Percentiles rank a stretch among this genome's conserved stretches.
These are phyloP conservation scores for Nicotiana benthamiana DNA, from an alignment of 257 asterid species.

Conservation along the genomic window DNA sequence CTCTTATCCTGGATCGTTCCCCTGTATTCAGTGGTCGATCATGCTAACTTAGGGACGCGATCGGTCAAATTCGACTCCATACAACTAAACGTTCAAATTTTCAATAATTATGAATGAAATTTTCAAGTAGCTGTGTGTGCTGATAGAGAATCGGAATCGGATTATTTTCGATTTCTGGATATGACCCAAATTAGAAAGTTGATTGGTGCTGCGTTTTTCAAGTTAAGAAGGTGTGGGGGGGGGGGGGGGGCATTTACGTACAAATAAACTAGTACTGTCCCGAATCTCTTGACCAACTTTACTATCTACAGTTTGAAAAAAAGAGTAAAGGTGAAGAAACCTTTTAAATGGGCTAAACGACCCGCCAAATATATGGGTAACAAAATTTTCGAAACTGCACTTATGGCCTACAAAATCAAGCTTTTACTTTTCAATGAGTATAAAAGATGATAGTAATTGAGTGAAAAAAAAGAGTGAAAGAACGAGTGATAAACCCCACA, in stretches of 20 bases:
- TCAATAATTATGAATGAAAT: no score
- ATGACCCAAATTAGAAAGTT: background rate
- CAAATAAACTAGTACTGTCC: background rate
- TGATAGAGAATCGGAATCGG: no score
- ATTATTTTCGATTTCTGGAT: no score
- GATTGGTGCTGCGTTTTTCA: background rate
- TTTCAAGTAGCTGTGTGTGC: no score
- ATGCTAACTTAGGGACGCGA: no score
- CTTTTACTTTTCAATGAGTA: conserved; percentile 45
- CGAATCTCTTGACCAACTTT: conserved; percentile 1
- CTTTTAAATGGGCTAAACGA: conserved; percentile 9
- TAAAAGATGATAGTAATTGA: conserved; percentile 25
- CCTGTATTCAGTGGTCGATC: no score
- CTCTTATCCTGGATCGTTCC: no score
- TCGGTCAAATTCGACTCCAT: no score
- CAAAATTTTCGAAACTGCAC: conserved; percentile 8
- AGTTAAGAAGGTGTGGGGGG: background rate
- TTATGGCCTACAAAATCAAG: conserved; percentile 47
- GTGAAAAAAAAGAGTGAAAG: conserved; percentile 39
- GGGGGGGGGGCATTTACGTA: background rate
- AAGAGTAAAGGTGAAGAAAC: background rate
- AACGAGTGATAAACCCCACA: conserved; percentile 17
- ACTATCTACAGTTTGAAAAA: background rate
- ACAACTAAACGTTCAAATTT: no score
- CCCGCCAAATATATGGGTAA: conserved; percentile 43